A percentile compares a stretch with the other conserved stretches of the same genome.
Conservation (phyloP, 768 basidiomycete genomes). For the Russula olivacea region DNA sequence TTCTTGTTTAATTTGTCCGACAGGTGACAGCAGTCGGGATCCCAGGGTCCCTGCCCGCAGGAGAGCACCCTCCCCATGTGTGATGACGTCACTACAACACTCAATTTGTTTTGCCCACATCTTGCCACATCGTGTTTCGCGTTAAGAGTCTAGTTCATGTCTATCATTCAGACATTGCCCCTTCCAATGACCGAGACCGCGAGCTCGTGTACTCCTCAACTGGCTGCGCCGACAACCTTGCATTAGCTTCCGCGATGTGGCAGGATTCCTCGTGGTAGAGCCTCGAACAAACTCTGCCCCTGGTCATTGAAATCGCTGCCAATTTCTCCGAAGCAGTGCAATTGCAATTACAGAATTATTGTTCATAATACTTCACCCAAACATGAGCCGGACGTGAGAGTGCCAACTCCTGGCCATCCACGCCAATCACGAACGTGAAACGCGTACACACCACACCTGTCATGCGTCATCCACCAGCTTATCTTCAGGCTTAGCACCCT, state of each 20-base stretch:
- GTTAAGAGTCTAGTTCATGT: constrained; percentile 1
- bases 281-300: not conserved
- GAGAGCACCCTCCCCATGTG: constrained; percentile 15
- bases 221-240: not conserved
- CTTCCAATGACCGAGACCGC: not conserved
- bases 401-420: constrained; percentile 12
- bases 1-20: constrained; percentile 19
- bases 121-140: constrained; percentile 6
- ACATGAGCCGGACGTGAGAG: constrained; percentile 10
- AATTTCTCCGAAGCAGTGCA: not conserved
- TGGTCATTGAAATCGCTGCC: not conserved
- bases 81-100: constrained; percentile 22
- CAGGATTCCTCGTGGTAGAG: constrained; percentile 10
- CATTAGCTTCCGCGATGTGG: not conserved
- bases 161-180: constrained; percentile 1
- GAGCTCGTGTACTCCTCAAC: not conserved
- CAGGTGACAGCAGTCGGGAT: constrained; percentile 12
- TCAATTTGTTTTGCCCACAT: constrained; percentile 3
- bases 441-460: not conserved
- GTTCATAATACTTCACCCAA: constrained; percentile 11
- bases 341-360: constrained; percentile 1
- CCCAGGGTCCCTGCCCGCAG: not conserved
- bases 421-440: constrained; percentile 32
- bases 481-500: constrained; percentile 41
- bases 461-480: constrained; percentile 55